A percentile compares a stretch with the other conserved stretches of the same genome.
These are phyloP conservation scores for Blumeria graminis DNA, from an alignment of 2,329 filamentous ascomycete species.

Conservation along the genomic window DNA sequence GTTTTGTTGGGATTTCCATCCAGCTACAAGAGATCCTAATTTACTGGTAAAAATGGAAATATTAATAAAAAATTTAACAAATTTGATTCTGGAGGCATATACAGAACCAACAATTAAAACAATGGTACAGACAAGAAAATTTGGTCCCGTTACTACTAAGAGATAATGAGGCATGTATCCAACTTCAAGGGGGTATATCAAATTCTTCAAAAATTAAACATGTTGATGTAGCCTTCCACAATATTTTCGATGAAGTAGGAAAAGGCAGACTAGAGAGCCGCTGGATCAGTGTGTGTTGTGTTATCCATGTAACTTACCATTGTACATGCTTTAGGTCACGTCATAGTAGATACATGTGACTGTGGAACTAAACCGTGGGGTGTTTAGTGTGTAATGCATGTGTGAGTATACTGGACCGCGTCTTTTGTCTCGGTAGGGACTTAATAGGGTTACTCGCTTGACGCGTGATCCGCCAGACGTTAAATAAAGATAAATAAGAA, in stretches of 20 bases:
- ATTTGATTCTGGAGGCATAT: neutral
- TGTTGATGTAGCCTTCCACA: neutral
- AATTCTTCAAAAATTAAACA: neutral
- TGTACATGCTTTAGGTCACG: no score
- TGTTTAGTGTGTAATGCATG: no score
- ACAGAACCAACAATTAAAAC: neutral
- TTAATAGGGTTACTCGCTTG: no score
- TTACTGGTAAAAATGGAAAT: neutral
- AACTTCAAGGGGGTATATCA: neutral
- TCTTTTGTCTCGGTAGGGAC: no score
- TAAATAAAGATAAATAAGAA: no score
- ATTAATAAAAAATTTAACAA: neutral
- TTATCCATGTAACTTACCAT: no score
- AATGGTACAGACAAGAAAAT: no score
- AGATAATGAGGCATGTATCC: neutral
- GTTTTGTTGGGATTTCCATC: neutral
- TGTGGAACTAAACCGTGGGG: no score
- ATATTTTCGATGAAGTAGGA: neutral
- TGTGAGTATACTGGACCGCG: no score
- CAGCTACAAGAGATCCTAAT: neutral
- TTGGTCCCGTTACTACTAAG: neutral
- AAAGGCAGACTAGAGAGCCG: neutral
- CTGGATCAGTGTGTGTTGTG: neutral
- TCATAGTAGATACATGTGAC: no score
- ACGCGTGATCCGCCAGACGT: no score